phyloP scores from a whole-genome alignment of 1,284 basidiomycete genomes.

The Mycosarcoma maydis region DNA sequence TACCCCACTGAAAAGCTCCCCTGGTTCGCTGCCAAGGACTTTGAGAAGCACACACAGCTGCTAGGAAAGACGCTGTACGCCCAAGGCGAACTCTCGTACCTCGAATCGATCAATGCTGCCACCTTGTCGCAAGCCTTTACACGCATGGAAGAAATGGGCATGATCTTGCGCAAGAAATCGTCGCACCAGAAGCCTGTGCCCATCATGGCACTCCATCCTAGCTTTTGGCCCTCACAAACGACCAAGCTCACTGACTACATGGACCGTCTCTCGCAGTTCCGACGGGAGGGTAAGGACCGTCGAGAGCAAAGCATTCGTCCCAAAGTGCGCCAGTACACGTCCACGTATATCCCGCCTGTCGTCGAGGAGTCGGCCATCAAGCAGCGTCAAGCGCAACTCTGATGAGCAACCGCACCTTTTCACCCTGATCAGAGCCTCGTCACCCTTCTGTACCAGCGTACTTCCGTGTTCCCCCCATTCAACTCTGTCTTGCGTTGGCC shows the following conservation, averaged over 20 bases:
- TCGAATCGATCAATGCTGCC: constrained; percentile 63
- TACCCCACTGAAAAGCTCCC: constrained; percentile 46
- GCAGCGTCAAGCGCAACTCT: constrained; percentile 37
- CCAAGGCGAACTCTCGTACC: constrained; percentile 66
- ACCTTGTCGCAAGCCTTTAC: constrained; percentile 58
- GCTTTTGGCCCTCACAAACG: constrained; percentile 56
- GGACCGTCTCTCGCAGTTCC: constrained; percentile 61
- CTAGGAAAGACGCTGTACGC: constrained; percentile 67
- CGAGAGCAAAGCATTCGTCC: constrained; percentile 48
- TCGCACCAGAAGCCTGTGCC: constrained; percentile 60
- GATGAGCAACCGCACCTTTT: background rate
- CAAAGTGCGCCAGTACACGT: constrained; percentile 40
- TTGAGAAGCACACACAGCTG: constrained; percentile 65
- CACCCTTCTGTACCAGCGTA: no score
- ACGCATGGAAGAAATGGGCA: constrained; percentile 58
- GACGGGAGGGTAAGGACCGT: constrained; percentile 66
- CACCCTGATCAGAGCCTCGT: no score
- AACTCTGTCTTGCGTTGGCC: no score
- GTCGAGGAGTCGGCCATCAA: constrained; percentile 33
- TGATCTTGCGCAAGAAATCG: constrained; percentile 54
- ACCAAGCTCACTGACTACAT: constrained; percentile 62
- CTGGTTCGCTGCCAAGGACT: constrained; percentile 66
- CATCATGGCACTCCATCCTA: constrained; percentile 65
- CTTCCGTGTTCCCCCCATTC: no score
- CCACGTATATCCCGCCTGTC: constrained; percentile 29